Evolutionary conservation across 805 yeast species (phyloP).

Genomic region (Candida dajiaensis): DNA sequence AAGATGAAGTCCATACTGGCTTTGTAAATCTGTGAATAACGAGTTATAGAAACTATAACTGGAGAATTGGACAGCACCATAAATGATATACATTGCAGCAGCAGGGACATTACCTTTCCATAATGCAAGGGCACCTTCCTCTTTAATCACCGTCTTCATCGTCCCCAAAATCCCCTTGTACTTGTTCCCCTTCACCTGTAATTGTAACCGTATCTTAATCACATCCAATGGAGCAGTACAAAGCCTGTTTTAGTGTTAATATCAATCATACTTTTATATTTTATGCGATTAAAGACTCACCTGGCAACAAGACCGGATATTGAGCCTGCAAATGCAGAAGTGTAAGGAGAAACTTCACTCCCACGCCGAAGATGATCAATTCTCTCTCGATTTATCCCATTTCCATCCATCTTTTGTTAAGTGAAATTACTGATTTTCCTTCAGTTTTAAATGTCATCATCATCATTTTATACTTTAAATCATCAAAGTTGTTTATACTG

Average conservation of each 20-base stretch:
- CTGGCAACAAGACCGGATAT: constrained; percentile 38
- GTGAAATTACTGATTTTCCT: too few species aligned
- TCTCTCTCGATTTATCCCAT: background rate
- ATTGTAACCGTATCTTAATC: constrained; percentile 68
- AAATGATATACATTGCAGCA: constrained; percentile 72
- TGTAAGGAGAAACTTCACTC: constrained; percentile 33
- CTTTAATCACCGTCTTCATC: constrained; percentile 36
- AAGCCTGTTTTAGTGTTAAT: constrained; percentile 29
- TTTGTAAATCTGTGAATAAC: constrained; percentile 30
- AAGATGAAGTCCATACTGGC: constrained; percentile 6
- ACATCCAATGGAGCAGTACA: constrained; percentile 76
- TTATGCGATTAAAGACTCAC: constrained; percentile 12
- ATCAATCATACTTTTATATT: constrained; percentile 17
- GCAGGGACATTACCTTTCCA: constrained; percentile 98
- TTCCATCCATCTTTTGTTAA: background rate
- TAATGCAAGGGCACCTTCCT: constrained; percentile 71
- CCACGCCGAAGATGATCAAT: constrained; percentile 40
- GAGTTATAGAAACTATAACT: constrained; percentile 54
- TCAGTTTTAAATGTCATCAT: too few species aligned
- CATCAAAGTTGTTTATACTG: too few species aligned
- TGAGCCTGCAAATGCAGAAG: constrained; percentile 41
- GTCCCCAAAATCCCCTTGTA: constrained; percentile 34
- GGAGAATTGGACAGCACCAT: constrained; percentile 83
- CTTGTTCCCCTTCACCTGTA: constrained; percentile 34
- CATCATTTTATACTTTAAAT: too few species aligned